Evolutionary conservation across 257 asterid species (phyloP).

Genomic region (Solanum medicagineum): DNA sequence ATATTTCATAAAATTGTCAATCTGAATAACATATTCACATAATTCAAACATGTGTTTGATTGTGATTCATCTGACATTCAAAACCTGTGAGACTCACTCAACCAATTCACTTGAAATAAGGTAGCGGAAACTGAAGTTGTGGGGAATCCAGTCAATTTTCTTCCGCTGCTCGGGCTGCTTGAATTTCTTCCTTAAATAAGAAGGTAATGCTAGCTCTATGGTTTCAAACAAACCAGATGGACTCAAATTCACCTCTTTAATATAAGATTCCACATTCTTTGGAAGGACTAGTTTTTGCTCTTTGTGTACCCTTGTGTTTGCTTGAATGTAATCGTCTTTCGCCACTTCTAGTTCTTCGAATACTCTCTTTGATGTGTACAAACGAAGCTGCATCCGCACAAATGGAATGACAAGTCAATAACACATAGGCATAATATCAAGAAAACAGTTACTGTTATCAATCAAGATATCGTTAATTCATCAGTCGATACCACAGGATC

Average conservation of each 20-base stretch:
- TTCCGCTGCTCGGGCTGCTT: conserved; percentile 32
- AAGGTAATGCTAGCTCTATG: conserved; percentile 41
- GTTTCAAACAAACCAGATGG: conserved; percentile 36
- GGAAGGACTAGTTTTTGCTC: conserved; percentile 60
- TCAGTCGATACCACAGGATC: conserved; percentile 58
- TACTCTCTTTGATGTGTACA: conserved; percentile 53
- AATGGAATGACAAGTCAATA: background rate
- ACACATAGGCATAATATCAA: background rate
- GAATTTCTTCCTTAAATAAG: conserved; percentile 10
- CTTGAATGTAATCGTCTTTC: conserved; percentile 79
- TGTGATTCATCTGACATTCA: conserved; percentile 35
- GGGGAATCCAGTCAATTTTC: conserved; percentile 61
- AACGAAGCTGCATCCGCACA: conserved; percentile 40
- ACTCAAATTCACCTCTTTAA: conserved; percentile 46
- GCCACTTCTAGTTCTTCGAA: conserved; percentile 81
- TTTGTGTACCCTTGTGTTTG: conserved; percentile 39
- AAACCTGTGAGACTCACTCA: background rate
- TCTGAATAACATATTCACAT: background rate
- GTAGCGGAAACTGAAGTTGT: conserved; percentile 57
- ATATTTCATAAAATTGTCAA: background rate
- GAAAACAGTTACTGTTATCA: background rate
- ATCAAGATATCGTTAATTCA: background rate
- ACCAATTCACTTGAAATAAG: conserved; percentile 44
- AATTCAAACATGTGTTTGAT: background rate
- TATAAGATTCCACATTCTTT: conserved; percentile 52